Evolutionary conservation across 2,329 filamentous ascomycete genomes (phyloP).

Genomic region (Dendryphion nanum): DNA sequence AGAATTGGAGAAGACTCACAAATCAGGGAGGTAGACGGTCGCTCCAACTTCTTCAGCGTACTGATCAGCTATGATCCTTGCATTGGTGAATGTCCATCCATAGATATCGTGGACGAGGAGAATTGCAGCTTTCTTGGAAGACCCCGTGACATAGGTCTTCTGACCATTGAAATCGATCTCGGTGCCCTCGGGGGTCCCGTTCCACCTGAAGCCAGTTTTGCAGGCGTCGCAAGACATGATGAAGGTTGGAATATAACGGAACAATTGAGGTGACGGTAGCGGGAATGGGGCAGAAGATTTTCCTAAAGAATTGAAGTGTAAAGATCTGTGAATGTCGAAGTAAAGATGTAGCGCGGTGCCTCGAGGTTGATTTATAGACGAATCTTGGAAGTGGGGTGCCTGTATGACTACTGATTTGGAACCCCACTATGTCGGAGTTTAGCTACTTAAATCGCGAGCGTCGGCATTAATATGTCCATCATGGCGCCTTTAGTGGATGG

Average conservation of each 20-base stretch:
- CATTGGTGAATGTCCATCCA: conserved; percentile 49
- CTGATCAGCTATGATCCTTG: conserved; percentile 47
- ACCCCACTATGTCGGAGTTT: no score
- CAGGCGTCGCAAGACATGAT: conserved; percentile 36
- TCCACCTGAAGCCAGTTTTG: conserved; percentile 41
- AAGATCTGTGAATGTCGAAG: background rate
- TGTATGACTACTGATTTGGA: no score
- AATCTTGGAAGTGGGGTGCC: no score
- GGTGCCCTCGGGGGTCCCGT: conserved; percentile 37
- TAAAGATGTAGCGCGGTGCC: no score
- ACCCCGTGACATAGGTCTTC: conserved; percentile 44
- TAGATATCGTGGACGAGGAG: conserved; percentile 48
- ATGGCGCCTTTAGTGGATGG: no score
- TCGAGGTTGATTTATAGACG: no score
- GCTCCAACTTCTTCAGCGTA: conserved; percentile 48
- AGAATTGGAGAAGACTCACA: conserved; percentile 25
- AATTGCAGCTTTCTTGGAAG: conserved; percentile 46
- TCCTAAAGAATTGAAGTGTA: background rate
- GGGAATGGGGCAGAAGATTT: background rate
- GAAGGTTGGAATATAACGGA: background rate
- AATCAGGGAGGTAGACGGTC: conserved; percentile 47
- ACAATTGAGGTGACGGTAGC: no score
- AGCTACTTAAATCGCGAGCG: no score
- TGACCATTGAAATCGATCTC: conserved; percentile 38
- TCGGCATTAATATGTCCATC: no score